Evolutionary conservation across 192 early-diverging fungal species (phyloP).

Genomic region (Spinellus fusiger): DNA sequence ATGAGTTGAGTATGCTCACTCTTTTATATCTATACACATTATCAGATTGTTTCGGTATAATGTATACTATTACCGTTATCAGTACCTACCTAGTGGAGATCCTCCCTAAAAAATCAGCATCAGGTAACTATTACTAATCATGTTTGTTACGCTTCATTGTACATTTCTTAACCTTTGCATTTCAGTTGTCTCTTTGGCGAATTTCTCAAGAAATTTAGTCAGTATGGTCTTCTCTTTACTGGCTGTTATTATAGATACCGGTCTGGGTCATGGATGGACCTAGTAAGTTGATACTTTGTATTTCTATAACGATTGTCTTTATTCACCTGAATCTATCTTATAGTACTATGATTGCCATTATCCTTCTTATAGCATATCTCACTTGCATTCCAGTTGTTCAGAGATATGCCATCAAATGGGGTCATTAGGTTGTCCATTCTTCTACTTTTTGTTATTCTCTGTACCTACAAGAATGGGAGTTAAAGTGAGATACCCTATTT

Average conservation of each 20-base stretch:
- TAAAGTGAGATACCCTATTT: too few relatives aligned
- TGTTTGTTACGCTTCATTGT: background rate
- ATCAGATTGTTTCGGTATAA: constrained; percentile 13
- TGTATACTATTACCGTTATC: constrained; percentile 14
- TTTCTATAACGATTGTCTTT: background rate
- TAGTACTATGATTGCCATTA: constrained; percentile 9
- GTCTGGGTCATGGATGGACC: constrained; percentile 15
- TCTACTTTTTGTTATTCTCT: too few relatives aligned
- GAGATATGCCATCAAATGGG: constrained; percentile 3
- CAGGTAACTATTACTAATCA: constrained; percentile 3
- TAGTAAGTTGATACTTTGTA: constrained; percentile 12
- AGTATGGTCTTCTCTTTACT: constrained; percentile 17
- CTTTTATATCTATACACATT: background rate
- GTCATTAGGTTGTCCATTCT: too few relatives aligned
- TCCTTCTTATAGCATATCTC: background rate
- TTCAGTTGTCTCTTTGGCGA: constrained; percentile 9
- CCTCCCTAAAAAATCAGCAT: constrained; percentile 3
- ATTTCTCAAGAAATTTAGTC: constrained; percentile 15
- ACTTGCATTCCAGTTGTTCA: constrained; percentile 2
- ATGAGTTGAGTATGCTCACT: background rate
- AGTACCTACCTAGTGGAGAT: constrained; percentile 15
- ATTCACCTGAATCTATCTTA: background rate
- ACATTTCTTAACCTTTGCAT: background rate
- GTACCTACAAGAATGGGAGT: too few relatives aligned
- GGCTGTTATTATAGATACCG: constrained; percentile 2